These are phyloP conservation scores for Mycena albidolilacea DNA, from an alignment of 768 basidiomycete species.

Conservation along the genomic window DNA sequence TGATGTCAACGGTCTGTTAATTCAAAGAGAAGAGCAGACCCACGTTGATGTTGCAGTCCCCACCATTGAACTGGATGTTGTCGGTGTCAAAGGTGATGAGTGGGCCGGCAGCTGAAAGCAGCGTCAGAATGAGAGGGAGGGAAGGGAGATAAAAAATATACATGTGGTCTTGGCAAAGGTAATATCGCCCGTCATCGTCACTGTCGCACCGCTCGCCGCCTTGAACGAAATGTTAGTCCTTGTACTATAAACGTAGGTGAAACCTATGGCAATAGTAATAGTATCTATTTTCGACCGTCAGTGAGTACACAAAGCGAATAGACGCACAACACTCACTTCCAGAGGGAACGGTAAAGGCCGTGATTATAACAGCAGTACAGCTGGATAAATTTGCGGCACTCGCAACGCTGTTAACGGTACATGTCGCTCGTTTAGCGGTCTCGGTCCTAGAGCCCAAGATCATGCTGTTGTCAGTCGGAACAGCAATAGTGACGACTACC, in stretches of 20 bases:
- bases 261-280: conserved; percentile 21
- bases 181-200: conserved; percentile 39
- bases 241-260: not conserved
- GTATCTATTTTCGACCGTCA: conserved; percentile 4
- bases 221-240: conserved; percentile 23
- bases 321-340: conserved; percentile 7
- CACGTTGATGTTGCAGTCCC: conserved; percentile 22
- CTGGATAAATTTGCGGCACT: conserved; percentile 37
- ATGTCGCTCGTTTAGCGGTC: conserved; percentile 42
- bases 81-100: conserved; percentile 35
- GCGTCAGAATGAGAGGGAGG: not conserved
- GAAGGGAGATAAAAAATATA: not conserved
- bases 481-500: conserved; percentile 2
- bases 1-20: not conserved
- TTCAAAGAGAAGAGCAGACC: not conserved
- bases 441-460: conserved; percentile 27
- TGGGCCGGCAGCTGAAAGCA: conserved; percentile 31
- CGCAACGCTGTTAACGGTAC: conserved; percentile 42
- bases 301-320: not conserved
- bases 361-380: conserved; percentile 41
- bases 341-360: conserved; percentile 36
- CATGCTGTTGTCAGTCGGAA: conserved; percentile 12
- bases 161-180: conserved; percentile 38
- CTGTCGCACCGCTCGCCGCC: conserved; percentile 52
- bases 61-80: conserved; percentile 37